Evolutionary conservation across 2,329 filamentous ascomycete genomes (phyloP).

Genomic region (Beauveria pseudobassiana): DNA sequence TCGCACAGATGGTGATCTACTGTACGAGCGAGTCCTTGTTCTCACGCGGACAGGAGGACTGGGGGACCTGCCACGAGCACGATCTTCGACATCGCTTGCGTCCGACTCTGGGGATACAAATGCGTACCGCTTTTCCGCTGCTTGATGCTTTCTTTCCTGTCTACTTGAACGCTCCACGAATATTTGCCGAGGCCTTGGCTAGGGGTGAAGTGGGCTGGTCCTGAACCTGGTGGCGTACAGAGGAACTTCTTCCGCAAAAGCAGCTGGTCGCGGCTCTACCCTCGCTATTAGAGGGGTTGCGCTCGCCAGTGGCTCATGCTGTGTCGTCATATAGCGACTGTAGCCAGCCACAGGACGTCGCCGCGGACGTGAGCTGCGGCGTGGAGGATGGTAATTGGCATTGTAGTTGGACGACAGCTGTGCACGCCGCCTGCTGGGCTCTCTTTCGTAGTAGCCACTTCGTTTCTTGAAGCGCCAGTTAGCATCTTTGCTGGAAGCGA

Average conservation of each 20-base stretch:
- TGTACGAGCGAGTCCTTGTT: neutral
- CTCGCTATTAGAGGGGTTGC: neutral
- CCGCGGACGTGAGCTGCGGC: neutral
- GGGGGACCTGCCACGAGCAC: neutral
- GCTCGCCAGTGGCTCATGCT: neutral
- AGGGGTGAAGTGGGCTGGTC: conserved; percentile 1
- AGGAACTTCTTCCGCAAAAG: neutral
- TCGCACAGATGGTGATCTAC: neutral
- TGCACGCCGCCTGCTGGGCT: neutral
- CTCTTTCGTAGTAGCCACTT: neutral
- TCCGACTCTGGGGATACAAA: neutral
- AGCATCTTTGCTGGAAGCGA: neutral
- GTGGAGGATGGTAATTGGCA: neutral
- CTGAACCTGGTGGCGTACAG: neutral
- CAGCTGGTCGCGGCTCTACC: neutral
- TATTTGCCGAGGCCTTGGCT: neutral
- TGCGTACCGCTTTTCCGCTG: neutral
- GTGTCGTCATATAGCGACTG: neutral
- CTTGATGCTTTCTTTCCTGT: neutral
- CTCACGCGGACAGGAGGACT: neutral
- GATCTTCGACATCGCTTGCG: neutral
- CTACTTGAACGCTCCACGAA: neutral
- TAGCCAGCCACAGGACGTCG: neutral
- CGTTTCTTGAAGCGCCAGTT: neutral
- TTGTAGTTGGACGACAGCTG: neutral